These are phyloP conservation scores for Leptographium radiaticola DNA, from an alignment of 2,329 filamentous ascomycete genomes.

Conservation along the genomic window DNA sequence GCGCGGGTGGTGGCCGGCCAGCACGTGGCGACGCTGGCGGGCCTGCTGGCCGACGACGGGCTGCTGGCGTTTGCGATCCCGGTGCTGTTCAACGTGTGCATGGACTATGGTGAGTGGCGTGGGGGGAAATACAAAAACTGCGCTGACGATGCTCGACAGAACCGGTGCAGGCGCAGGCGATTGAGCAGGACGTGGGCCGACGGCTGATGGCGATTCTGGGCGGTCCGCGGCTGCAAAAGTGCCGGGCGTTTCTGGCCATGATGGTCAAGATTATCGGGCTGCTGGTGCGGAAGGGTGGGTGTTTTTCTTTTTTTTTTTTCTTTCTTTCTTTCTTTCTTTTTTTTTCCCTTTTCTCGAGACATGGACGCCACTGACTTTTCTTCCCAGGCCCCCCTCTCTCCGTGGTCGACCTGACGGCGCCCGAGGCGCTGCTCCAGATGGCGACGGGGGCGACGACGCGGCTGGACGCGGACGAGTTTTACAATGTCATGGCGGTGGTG, in stretches of 20 bases:
- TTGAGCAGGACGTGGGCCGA: conserved; percentile 34
- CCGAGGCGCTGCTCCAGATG: conserved; percentile 30
- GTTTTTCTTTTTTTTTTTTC: not conserved
- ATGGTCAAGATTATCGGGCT: conserved; percentile 44
- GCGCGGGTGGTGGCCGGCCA: conserved; percentile 37
- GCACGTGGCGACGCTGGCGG: conserved; percentile 33
- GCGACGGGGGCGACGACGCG: conserved; percentile 26
- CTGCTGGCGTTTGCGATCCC: conserved; percentile 41
- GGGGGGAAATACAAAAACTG: not conserved
- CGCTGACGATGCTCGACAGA: conserved; percentile 22
- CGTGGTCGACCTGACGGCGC: conserved; percentile 29
- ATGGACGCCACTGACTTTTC: not conserved
- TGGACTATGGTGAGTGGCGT: conserved; percentile 44
- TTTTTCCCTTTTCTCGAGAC: not conserved
- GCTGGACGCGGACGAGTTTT: conserved; percentile 41
- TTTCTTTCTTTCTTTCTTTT: not conserved
- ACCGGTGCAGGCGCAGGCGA: conserved; percentile 43
- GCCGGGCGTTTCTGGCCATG: conserved; percentile 32
- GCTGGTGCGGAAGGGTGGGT: conserved; percentile 34
- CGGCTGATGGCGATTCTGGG: conserved; percentile 36
- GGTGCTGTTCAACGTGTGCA: conserved; percentile 48
- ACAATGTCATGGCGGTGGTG: conserved; percentile 36
- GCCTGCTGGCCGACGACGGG: conserved; percentile 31
- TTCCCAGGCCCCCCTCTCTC: conserved; percentile 29
- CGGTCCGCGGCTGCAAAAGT: conserved; percentile 27